These are phyloP conservation scores for Nannizzia gypsea DNA, from an alignment of 2,329 filamentous ascomycete species.

Conservation along the genomic window DNA sequence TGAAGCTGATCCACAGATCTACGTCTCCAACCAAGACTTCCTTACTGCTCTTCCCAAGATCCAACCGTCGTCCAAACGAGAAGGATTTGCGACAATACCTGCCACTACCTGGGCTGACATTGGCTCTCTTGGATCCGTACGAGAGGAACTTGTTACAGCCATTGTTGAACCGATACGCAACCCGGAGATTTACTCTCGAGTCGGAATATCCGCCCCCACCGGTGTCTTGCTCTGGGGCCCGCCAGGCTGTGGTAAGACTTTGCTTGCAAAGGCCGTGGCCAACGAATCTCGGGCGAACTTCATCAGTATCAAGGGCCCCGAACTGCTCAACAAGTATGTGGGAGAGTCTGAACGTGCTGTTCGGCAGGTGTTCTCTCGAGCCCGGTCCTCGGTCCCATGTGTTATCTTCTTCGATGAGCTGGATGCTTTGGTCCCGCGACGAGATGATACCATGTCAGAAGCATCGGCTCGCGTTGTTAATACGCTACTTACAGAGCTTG, in stretches of 20 bases:
- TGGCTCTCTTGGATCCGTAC: conserved; percentile 67
- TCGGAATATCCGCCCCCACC: conserved; percentile 69
- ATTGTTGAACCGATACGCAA: conserved; percentile 83
- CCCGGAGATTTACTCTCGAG: conserved; percentile 61
- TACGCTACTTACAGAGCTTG: conserved; percentile 84
- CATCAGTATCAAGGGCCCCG: conserved; percentile 93
- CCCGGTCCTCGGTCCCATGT: conserved; percentile 74
- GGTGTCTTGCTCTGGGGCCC: conserved; percentile 94
- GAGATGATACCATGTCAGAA: conserved; percentile 68
- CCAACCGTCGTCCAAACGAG: conserved; percentile 70
- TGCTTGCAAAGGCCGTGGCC: conserved; percentile 90
- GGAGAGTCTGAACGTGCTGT: conserved; percentile 91
- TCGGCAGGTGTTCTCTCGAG: conserved; percentile 79
- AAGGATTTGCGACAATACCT: conserved; percentile 90
- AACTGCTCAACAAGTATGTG: conserved; percentile 94
- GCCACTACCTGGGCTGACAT: conserved; percentile 89
- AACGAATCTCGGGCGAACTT: conserved; percentile 95
- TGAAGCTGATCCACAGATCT: conserved; percentile 44
- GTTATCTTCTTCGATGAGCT: conserved; percentile 98
- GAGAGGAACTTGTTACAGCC: conserved; percentile 67
- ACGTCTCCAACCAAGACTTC: conserved; percentile 58
- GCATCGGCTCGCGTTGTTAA: conserved; percentile 85
- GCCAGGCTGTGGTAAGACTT: conserved; percentile 90
- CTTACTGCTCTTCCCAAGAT: conserved; percentile 61
- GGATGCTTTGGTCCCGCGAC: conserved; percentile 76